A percentile compares a stretch with the other conserved stretches of the same genome.
phyloP scores from a whole-genome alignment of 2,329 filamentous ascomycete genomes.

The Fusarium beomiforme region DNA sequence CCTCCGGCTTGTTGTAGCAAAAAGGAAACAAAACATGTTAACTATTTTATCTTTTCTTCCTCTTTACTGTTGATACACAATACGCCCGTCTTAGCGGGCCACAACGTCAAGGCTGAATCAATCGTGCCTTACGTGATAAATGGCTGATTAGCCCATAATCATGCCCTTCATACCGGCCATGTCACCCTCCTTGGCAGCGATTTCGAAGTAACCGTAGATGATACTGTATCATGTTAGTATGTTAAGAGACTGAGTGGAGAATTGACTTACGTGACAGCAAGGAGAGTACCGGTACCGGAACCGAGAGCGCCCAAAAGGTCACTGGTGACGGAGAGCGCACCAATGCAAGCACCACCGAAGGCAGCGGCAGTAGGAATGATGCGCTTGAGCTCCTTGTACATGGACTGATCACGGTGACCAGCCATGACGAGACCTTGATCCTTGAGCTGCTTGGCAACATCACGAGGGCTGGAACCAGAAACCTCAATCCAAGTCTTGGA shows the following conservation, averaged over 20 bases:
- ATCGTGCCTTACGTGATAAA: constrained; percentile 30
- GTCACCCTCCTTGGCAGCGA: constrained; percentile 98
- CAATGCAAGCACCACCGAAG: constrained; percentile 98
- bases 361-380: constrained; percentile 98
- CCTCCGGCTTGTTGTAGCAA: constrained; percentile 37
- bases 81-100: constrained; percentile 23
- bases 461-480: constrained; percentile 94
- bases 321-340: constrained; percentile 92
- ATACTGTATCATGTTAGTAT: constrained; percentile 70
- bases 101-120: constrained; percentile 36
- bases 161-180: constrained; percentile 82
- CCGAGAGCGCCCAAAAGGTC: constrained; percentile 96
- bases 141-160: constrained; percentile 69
- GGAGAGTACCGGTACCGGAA: constrained; percentile 95
- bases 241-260: too few relatives aligned
- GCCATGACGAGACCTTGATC: constrained; percentile 99
- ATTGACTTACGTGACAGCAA: constrained; percentile 94
- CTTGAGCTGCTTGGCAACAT: constrained; percentile 99
- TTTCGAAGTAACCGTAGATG: constrained; percentile 99
- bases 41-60: constrained; percentile 44
- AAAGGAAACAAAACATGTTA: constrained; percentile 42
- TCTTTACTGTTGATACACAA: constrained; percentile 45
- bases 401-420: constrained; percentile 98
- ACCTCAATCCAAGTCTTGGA: constrained; percentile 99
- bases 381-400: constrained; percentile 99